Conservation (phyloP, 306 rosid genomes). For the Medicago arabica region DNA sequence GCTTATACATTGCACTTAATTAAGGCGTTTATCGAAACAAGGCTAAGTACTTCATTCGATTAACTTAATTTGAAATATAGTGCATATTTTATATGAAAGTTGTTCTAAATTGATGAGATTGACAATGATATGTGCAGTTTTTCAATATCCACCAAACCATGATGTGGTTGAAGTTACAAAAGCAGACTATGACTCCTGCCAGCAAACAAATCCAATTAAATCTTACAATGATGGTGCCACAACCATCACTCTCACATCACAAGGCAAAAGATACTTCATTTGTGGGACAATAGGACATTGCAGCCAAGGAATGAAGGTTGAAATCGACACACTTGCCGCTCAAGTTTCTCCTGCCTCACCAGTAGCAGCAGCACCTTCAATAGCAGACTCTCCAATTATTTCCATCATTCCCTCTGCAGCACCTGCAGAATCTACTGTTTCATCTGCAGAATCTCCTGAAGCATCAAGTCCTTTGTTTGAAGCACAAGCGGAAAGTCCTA, state of each 20-base stretch:
- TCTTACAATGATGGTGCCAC: constrained; percentile 68
- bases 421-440: constrained; percentile 18
- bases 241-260: constrained; percentile 61
- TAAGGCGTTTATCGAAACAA: not conserved
- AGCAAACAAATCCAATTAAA: constrained; percentile 56
- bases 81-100: not conserved
- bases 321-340: constrained; percentile 66
- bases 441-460: constrained; percentile 48
- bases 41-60: not conserved
- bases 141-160: constrained; percentile 68
- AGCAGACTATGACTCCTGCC: constrained; percentile 74
- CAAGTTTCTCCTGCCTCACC: constrained; percentile 54
- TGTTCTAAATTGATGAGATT: constrained; percentile 27
- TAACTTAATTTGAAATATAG: constrained; percentile 9
- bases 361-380: constrained; percentile 42
- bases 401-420: constrained; percentile 49
- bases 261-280: constrained; percentile 83
- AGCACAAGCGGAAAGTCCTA: constrained; percentile 42
- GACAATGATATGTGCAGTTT: constrained; percentile 61
- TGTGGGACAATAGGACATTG: constrained; percentile 84
- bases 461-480: constrained; percentile 45
- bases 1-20: not conserved
- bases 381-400: constrained; percentile 26
- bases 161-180: constrained; percentile 78
- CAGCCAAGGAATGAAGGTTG: constrained; percentile 75